Conservation (phyloP, 2,329 filamentous ascomycete genomes). For the Phyllosticta citriasiana region DNA sequence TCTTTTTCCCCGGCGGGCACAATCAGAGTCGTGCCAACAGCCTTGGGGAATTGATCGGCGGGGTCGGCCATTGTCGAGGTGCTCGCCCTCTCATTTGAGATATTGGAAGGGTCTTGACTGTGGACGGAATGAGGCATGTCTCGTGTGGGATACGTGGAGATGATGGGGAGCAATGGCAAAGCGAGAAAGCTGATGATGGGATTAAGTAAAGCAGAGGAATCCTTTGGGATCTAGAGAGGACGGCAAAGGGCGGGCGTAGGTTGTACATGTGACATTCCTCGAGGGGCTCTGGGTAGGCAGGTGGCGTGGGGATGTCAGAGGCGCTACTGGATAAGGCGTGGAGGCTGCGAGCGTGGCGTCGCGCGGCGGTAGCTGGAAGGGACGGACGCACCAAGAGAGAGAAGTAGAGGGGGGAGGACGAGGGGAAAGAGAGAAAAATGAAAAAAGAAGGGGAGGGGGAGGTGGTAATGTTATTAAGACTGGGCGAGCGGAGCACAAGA, state of each 20-base stretch:
- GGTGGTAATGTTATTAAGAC: not conserved
- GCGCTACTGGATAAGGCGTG: not conserved
- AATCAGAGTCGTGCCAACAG: constrained; percentile 23
- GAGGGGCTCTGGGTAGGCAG: not conserved
- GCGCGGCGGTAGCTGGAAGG: not conserved
- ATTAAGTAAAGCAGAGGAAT: not conserved
- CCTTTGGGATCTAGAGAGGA: not conserved
- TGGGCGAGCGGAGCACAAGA: not conserved
- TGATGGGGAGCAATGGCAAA: not conserved
- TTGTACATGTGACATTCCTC: not conserved
- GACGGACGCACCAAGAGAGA: not conserved
- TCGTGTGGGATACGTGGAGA: not conserved
- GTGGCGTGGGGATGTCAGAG: not conserved
- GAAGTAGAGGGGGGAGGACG: not conserved
- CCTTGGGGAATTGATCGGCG: constrained; percentile 24
- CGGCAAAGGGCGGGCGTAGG: not conserved
- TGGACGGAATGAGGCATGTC: constrained; percentile 28
- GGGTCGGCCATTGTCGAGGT: constrained; percentile 26
- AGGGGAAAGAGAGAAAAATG: not conserved
- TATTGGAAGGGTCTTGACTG: constrained; percentile 21
- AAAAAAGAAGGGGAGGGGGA: not conserved
- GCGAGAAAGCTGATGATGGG: not conserved
- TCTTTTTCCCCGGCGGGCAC: constrained; percentile 19
- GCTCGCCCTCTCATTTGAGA: constrained; percentile 21
- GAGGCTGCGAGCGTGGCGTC: not conserved